Percentiles rank a stretch among this genome's conserved stretches.
phyloP scores from a whole-genome alignment of 2,329 filamentous ascomycete species.

The Westerdykella aurantiaca region DNA sequence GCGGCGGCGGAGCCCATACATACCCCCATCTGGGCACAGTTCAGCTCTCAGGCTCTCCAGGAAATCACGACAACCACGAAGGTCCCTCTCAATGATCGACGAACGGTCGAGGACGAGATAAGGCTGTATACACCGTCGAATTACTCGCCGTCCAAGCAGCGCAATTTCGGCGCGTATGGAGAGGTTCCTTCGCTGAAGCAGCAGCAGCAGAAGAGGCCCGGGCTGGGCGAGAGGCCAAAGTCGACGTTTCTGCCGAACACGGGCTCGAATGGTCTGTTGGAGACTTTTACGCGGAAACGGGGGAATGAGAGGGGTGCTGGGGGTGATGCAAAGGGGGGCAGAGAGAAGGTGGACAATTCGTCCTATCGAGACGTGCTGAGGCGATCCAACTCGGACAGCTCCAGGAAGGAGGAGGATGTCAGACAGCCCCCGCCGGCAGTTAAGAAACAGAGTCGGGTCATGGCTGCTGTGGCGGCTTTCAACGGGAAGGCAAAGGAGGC shows the following conservation, averaged over 20 bases:
- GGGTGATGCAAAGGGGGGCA: constrained; percentile 31
- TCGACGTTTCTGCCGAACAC: constrained; percentile 44
- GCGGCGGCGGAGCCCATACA: constrained; percentile 40
- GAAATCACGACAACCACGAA: constrained; percentile 36
- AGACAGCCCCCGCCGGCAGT: constrained; percentile 13
- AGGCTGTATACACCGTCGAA: constrained; percentile 54
- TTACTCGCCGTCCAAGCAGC: constrained; percentile 57
- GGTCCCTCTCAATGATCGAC: constrained; percentile 41
- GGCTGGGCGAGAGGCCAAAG: constrained; percentile 44
- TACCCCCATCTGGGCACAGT: constrained; percentile 78
- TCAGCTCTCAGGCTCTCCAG: constrained; percentile 43
- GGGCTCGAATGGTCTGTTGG: constrained; percentile 38
- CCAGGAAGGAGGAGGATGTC: constrained; percentile 13
- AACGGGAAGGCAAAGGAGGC: constrained; percentile 48
- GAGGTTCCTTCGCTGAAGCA: constrained; percentile 33
- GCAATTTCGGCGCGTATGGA: constrained; percentile 53
- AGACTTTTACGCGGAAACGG: constrained; percentile 36
- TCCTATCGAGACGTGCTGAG: constrained; percentile 16
- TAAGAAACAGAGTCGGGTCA: constrained; percentile 50
- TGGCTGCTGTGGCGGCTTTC: constrained; percentile 60
- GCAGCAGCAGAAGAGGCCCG: constrained; percentile 23
- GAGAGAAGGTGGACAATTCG: constrained; percentile 19
- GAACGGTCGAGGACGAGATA: constrained; percentile 50
- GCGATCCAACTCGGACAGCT: constrained; percentile 26
- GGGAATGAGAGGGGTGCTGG: constrained; percentile 30